Conservation (phyloP, 257 asterid genomes). For the Cordia subcordata region DNA sequence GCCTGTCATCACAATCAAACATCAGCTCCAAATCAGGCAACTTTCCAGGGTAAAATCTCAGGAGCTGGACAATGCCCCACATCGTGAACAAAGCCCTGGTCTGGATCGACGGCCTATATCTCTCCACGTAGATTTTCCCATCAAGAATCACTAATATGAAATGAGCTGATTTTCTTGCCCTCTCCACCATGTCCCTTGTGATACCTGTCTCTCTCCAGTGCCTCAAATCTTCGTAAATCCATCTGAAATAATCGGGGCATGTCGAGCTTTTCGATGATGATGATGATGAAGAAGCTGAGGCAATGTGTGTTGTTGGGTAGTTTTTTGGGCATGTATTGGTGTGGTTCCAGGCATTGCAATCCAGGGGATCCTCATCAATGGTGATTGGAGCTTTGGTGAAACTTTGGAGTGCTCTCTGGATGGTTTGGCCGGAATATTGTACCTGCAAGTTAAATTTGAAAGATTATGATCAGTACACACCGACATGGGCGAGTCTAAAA, state of each 20-base stretch:
- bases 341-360: constrained; percentile 31
- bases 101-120: neutral
- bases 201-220: constrained; percentile 32
- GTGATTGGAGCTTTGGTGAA: neutral
- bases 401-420: neutral
- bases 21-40: constrained; percentile 33
- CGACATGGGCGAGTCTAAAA: too few species aligned
- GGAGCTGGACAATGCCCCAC: constrained; percentile 31
- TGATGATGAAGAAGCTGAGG: neutral
- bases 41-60: constrained; percentile 27
- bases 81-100: constrained; percentile 17
- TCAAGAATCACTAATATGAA: constrained; percentile 23
- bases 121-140: constrained; percentile 25
- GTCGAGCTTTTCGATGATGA: constrained; percentile 10
- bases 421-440: constrained; percentile 3
- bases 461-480: neutral
- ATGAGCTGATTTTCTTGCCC: constrained; percentile 12
- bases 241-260: constrained; percentile 30
- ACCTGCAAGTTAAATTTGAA: constrained; percentile 13
- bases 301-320: constrained; percentile 20
- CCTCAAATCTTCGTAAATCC: constrained; percentile 33
- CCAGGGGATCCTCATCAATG: constrained; percentile 15
- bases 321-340: constrained; percentile 20
- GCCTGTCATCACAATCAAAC: constrained; percentile 28
- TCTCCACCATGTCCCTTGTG: constrained; percentile 26